Percentiles rank a stretch among this genome's conserved stretches.
Evolutionary conservation across 164 flowering plant genomes (phyloP).

Genomic region (Vitis amurensis): DNA sequence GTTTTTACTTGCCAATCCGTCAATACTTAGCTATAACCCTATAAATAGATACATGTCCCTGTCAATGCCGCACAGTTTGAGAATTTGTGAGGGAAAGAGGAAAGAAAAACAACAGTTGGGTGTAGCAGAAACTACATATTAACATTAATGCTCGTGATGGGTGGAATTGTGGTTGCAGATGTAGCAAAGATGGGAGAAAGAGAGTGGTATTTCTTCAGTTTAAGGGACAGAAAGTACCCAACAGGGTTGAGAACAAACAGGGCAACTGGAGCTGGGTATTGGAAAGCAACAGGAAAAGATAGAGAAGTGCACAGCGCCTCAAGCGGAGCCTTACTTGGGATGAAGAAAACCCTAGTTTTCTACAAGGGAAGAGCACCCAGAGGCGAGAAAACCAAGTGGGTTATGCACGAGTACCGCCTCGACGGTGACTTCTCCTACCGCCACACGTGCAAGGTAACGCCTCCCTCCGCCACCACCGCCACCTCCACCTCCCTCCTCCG

Average conservation of each 20-base stretch:
- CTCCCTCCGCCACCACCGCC: neutral
- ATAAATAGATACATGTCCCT: neutral
- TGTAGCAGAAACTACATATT: neutral
- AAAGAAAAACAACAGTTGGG: too few relatives aligned
- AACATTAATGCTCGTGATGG: neutral
- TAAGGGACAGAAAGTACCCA: conserved; percentile 81
- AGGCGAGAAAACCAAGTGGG: conserved; percentile 82
- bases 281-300: conserved; percentile 93
- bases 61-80: neutral
- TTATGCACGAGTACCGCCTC: conserved; percentile 88
- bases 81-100: too few relatives aligned
- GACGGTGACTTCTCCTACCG: conserved; percentile 72
- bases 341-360: conserved; percentile 88
- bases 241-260: conserved; percentile 78
- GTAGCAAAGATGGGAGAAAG: conserved; percentile 79
- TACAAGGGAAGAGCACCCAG: conserved; percentile 82
- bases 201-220: conserved; percentile 84
- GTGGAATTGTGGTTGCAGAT: conserved; percentile 27
- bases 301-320: conserved; percentile 53
- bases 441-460: conserved; percentile 55
- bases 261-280: conserved; percentile 83
- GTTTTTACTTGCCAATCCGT: too few relatives aligned
- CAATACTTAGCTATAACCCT: too few relatives aligned
- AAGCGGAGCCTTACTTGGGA: conserved; percentile 50
- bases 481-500: neutral